Percentiles rank a stretch among this genome's conserved stretches.
Evolutionary conservation across 805 yeast genomes (phyloP).

Genomic region (Suhomyces pyralidae): DNA sequence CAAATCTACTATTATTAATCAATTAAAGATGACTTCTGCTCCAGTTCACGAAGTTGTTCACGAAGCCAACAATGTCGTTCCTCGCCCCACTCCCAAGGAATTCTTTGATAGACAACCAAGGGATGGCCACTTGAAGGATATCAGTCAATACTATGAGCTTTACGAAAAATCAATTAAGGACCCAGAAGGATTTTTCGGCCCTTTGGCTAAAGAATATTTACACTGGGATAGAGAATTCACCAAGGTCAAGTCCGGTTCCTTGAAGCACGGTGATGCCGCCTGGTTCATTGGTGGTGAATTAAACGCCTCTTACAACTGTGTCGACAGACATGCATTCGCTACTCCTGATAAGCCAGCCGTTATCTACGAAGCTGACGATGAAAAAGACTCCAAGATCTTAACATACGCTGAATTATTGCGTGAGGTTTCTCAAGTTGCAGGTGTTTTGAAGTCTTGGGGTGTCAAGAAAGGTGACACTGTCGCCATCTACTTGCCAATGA

Average conservation of each 20-base stretch:
- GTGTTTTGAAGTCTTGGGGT: slow-evolving; percentile 62
- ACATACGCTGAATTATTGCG: slow-evolving; percentile 71
- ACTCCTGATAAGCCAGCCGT: slow-evolving; percentile 73
- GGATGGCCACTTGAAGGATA: slow-evolving; percentile 54
- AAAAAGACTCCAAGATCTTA: slow-evolving; percentile 55
- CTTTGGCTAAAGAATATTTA: slow-evolving; percentile 66
- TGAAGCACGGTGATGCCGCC: slow-evolving; percentile 52
- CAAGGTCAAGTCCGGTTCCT: slow-evolving; percentile 61
- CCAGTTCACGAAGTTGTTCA: slow-evolving; percentile 49
- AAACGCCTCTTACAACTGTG: slow-evolving; percentile 78
- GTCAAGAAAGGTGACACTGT: slow-evolving; percentile 81
- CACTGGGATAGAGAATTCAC: slow-evolving; percentile 79
- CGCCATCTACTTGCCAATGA: slow-evolving; percentile 85
- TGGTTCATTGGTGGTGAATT: slow-evolving; percentile 81
- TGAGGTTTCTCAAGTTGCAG: slow-evolving; percentile 69
- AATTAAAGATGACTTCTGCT: slow-evolving; percentile 21
- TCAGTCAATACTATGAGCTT: slow-evolving; percentile 66
- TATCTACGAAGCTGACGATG: slow-evolving; percentile 80
- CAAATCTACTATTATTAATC: not conserved
- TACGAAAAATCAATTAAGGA: slow-evolving; percentile 73
- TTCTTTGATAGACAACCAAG: slow-evolving; percentile 60
- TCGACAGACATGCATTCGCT: slow-evolving; percentile 73
- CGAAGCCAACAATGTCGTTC: slow-evolving; percentile 53
- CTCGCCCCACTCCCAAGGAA: slow-evolving; percentile 51
- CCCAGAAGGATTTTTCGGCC: slow-evolving; percentile 80